Percentiles rank a stretch among this genome's conserved stretches.
phyloP scores from a whole-genome alignment of 768 basidiomycete species.

The Agaricus subrufescens region DNA sequence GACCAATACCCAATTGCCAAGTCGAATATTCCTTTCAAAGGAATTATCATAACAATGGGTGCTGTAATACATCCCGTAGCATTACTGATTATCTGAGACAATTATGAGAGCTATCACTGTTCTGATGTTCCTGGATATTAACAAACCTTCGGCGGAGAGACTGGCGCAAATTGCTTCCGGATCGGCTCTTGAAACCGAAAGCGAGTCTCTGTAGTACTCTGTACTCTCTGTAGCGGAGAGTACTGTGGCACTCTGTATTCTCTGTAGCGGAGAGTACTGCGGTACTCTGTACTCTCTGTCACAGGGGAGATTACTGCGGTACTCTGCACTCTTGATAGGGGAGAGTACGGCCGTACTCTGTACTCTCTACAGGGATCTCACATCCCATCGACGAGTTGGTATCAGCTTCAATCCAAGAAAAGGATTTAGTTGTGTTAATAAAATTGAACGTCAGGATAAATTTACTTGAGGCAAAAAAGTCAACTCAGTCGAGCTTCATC shows the following conservation, averaged over 20 bases:
- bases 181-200: no score
- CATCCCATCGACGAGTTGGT: constrained; percentile 19
- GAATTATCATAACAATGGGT: constrained; percentile 26
- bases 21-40: constrained; percentile 37
- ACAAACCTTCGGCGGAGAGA: constrained; percentile 34
- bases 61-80: constrained; percentile 39
- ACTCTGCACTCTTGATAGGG: no score
- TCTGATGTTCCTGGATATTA: no score
- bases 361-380: constrained; percentile 2
- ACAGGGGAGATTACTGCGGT: no score
- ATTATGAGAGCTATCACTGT: constrained; percentile 16
- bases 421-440: constrained; percentile 42
- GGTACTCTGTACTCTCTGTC: no score
- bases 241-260: no score
- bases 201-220: no score
- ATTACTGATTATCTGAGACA: constrained; percentile 28
- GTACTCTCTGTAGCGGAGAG: no score
- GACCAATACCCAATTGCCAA: constrained; percentile 24
- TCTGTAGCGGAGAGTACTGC: no score
- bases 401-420: constrained; percentile 29
- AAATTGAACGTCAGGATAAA: constrained; percentile 48
- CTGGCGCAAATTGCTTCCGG: no score
- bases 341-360: no score
- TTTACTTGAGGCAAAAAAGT: neutral
- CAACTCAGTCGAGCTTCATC: neutral